Evolutionary conservation across 306 rosid genomes (phyloP).

Genomic region (Luffa acutangula): DNA sequence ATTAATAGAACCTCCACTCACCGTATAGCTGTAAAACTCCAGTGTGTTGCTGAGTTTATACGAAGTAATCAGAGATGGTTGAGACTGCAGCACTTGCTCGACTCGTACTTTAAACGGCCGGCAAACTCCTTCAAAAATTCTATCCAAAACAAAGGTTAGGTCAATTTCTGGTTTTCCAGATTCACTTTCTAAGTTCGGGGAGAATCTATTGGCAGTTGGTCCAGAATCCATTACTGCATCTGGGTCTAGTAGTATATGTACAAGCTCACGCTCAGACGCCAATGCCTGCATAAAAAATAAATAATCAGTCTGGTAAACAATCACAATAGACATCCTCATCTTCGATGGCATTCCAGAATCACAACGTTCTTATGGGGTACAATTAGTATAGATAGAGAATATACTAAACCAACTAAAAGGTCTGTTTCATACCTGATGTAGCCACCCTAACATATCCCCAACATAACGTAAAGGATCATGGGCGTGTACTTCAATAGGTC

Average conservation of each 20-base stretch:
- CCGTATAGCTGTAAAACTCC: constrained; percentile 90
- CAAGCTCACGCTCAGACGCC: constrained; percentile 98
- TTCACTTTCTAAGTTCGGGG: constrained; percentile 37
- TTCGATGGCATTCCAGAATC: not conserved
- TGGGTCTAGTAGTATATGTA: constrained; percentile 65
- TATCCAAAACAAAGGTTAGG: constrained; percentile 85
- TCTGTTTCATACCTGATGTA: constrained; percentile 67
- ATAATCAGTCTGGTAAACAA: constrained; percentile 4
- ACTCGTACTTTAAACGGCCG: constrained; percentile 96
- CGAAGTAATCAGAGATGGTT: constrained; percentile 78
- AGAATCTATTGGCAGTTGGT: constrained; percentile 42
- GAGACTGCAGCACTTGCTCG: constrained; percentile 96
- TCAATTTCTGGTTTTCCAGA: constrained; percentile 58
- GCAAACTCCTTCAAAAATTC: constrained; percentile 98
- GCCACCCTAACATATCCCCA: constrained; percentile 94
- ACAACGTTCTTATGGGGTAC: not conserved
- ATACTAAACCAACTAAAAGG: constrained; percentile 13
- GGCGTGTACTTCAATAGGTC: constrained; percentile 99
- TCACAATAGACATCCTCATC: not conserved
- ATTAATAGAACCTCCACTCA: constrained; percentile 27
- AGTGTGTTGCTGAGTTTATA: constrained; percentile 86
- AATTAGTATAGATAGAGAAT: constrained; percentile 10
- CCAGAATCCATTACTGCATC: constrained; percentile 51
- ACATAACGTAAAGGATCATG: constrained; percentile 96
- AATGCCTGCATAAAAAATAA: constrained; percentile 52